Base-by-base conservation (phyloP, 768 basidiomycete species). In the Rhizopogon vulgaris region DNA sequence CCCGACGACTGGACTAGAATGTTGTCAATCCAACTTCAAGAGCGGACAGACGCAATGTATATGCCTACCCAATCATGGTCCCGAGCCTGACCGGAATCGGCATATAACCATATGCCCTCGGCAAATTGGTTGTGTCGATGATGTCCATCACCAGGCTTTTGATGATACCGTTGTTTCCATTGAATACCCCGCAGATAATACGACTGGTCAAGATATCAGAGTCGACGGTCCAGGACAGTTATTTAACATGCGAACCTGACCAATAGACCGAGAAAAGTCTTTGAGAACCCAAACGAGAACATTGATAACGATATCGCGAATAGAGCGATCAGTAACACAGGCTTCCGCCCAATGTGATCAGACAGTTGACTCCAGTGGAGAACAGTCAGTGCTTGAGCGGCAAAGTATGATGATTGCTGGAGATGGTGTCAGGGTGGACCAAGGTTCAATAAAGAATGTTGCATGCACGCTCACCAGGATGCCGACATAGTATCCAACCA, bases 1-100 rank as follows among this genome's bases (percentile, higher is more conserved):
- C 25, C 87, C 88, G n/a, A 87, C 73, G 37, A 87, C 63, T 8
- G 88, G 85, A 0, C 87, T 86, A 41, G 15, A 30, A 24, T 18
- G 7, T 1, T 50, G 14, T 50, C 25, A 45, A 41, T 12, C 22
- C 43, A 12, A 10, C 12, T 8, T 25, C 17, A 14, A 37, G 11
- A 9, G 6, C 10, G 1, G 27, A 4, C 52, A 36, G 36, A 63
- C 72, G 49, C 2, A 8, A 1, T 7, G 2, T 10, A 37, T 11
- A 27, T 14, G 42, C 69, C 39, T 38, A 73, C 73, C 71, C 72
- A 2, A 75, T 15, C 6, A 71, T 69, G 1, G 62, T 61, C 12
- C 73, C 73, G 9, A 64, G 58, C 24, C 65, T 62, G 73, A 73
- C 74, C 8, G 70, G 57, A 12, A 66, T 61, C 1, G 85, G 84